Evolutionary conservation across 768 basidiomycete species (phyloP), one percentile per base, ranked within the genome.

Genomic region (Chalciporus pseudorubinellus): DNA sequence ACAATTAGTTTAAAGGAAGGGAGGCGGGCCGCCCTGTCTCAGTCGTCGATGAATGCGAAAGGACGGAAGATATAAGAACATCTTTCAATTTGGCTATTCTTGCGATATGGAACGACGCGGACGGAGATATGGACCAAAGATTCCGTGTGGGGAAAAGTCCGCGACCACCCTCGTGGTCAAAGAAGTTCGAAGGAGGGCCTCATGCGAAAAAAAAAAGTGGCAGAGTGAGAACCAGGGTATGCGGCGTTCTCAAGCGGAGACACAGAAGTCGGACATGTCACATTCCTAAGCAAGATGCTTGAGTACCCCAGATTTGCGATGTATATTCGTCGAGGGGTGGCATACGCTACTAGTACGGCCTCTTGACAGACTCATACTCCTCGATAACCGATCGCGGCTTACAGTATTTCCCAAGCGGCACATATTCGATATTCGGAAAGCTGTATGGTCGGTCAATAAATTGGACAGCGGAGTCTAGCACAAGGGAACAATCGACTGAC

Each of bases 321-420:
- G 16, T 38, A 16, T 14, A 28, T 26, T 40, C 29, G 31, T 44
- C 39, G 16, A 34, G 3, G 5, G 48, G 48, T 28, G 18, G 36
- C 19, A 13, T 6, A 11, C 22, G 6, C 53, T 26, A n/a, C n/a
- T n/a, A n/a, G n/a, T 57, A 58, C 47, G 21, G 43, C 36, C 34
- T 26, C 24, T 33, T 44, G 29, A 44, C 55, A 50, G 72, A 77
- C 57, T 74, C 72, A 50, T 74, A 77, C 57, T 75, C 73, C 39
- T 78, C 70, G 44, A 80, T 78, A 11, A 80, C 77, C 40, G 75
- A 78, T 33, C 58, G 61, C 4, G 78, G 79, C 57, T 72, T 67
- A 16, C 58, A 59, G 51, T 76, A 80, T 45, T 69, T 60, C 2
- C 73, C 77, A 7, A 77, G 59, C 1, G 76, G 69, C 43, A 56